Conservation (phyloP, 2,329 filamentous ascomycete genomes). For the Metarhizium robertsii region DNA sequence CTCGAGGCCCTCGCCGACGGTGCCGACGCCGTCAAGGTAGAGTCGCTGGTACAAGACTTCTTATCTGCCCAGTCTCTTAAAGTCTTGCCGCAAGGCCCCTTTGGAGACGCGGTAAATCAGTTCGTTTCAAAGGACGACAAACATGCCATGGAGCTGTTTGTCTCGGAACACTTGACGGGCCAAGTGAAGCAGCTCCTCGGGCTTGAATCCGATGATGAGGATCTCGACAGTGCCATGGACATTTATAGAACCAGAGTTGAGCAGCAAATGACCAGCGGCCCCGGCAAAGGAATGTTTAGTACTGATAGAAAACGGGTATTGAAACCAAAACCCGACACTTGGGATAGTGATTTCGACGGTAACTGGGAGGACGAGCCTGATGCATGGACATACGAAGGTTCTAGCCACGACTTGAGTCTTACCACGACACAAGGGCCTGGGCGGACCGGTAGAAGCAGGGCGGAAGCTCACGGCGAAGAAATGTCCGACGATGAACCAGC, state of each 20-base stretch:
- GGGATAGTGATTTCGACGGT: slow-evolving; percentile 87
- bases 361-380: slow-evolving; percentile 74
- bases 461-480: slow-evolving; percentile 22
- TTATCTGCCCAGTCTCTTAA: slow-evolving; percentile 80
- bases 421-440: slow-evolving; percentile 7
- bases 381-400: slow-evolving; percentile 33
- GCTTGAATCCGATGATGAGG: slow-evolving; percentile 54
- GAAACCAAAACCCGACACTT: slow-evolving; percentile 68
- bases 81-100: slow-evolving; percentile 84
- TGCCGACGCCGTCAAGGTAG: slow-evolving; percentile 70
- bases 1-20: slow-evolving; percentile 40
- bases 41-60: slow-evolving; percentile 81
- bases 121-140: slow-evolving; percentile 96
- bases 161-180: slow-evolving; percentile 59
- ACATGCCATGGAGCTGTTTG: slow-evolving; percentile 76
- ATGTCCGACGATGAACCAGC: slow-evolving; percentile 15
- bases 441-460: slow-evolving; percentile 10
- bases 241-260: slow-evolving; percentile 61
- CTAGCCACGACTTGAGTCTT: slow-evolving; percentile 8
- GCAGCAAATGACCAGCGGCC: slow-evolving; percentile 56
- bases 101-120: slow-evolving; percentile 84
- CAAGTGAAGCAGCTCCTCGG: slow-evolving; percentile 63
- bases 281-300: slow-evolving; percentile 27
- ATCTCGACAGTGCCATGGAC: slow-evolving; percentile 66
- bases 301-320: slow-evolving; percentile 34